phyloP scores from a whole-genome alignment of 768 basidiomycete species.

The Psilocybe cubensis region DNA sequence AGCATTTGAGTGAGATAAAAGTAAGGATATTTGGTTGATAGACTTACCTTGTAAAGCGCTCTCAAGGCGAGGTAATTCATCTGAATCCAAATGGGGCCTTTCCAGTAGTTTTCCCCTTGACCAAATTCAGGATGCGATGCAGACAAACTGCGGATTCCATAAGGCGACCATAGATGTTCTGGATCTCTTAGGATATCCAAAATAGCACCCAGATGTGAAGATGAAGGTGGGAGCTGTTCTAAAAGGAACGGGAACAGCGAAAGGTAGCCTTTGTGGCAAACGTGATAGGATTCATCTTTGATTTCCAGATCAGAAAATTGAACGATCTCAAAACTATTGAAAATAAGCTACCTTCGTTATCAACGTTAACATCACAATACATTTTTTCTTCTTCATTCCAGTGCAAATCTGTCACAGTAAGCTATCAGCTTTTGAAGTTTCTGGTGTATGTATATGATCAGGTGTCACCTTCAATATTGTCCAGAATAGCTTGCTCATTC shows the following conservation, averaged over 20 bases:
- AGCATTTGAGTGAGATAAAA: background rate
- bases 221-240: constrained; percentile 73
- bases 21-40: background rate
- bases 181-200: constrained; percentile 82
- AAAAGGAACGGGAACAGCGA: constrained; percentile 94
- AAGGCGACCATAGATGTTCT: constrained; percentile 88
- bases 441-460: background rate
- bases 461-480: constrained; percentile 80
- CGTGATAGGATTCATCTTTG: constrained; percentile 87
- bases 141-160: constrained; percentile 87
- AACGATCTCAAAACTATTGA: constrained; percentile 3
- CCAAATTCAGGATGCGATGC: constrained; percentile 91
- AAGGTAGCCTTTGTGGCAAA: constrained; percentile 92
- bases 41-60: constrained; percentile 72
- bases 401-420: constrained; percentile 68
- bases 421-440: background rate
- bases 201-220: constrained; percentile 80
- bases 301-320: background rate
- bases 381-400: constrained; percentile 90
- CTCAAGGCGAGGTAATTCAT: constrained; percentile 93
- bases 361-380: constrained; percentile 91
- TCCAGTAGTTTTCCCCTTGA: constrained; percentile 96
- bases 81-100: constrained; percentile 95
- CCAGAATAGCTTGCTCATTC: constrained; percentile 79
- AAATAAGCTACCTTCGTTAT: constrained; percentile 75